Base-by-base conservation (phyloP, 805 yeast genomes). In the Metschnikowia vanudenii region DNA sequence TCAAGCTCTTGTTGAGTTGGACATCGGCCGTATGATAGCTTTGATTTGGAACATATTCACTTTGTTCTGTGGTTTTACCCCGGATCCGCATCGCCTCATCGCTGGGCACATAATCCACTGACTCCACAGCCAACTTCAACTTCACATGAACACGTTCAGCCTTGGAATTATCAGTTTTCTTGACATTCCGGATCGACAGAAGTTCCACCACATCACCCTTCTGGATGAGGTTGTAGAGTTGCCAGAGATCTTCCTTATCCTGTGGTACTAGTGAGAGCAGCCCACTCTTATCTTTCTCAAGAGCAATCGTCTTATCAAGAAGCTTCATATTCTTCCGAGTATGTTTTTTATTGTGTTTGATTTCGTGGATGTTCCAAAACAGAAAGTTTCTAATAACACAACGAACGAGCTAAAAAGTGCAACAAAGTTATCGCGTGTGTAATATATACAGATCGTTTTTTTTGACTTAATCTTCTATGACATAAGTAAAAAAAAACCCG, bases 171-270 rank as follows among this genome's bases (percentile, higher is more conserved):
- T 57, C 54, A 13, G 60, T 51, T 41, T 70, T 69, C 62, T 62
- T 76, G 38, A 86, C 76, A 57, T 84, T 84, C 64, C 96, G 72
- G 53, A 76, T 69, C 10, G 96, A 87, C 50, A 76, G 75, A 45
- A 91, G 69, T 47, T 80, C 79, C 4, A 92, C 74, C 52, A 80
- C 83, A 67, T 94, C 98, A 17, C 84, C 86, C 45, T 79, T 78
- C 41, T 82, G 84, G 2, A 94, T 74, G 20, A 94, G 69, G 59
- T 92, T 94, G 70, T 89, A 89, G 3, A 88, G 61, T 20, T 86
- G 82, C 89, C 97, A 94, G 50, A 94, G 72, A 63, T 92, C 99
- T 57, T 92, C 97, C 39, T 85, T 80, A 57, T 94, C 98, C 58
- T 91, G 86, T 0, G 97, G 91, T 3, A 81, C 69, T 17, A 92